phyloP scores from a whole-genome alignment of 106 monocot species.

The Chionographis japonica region DNA sequence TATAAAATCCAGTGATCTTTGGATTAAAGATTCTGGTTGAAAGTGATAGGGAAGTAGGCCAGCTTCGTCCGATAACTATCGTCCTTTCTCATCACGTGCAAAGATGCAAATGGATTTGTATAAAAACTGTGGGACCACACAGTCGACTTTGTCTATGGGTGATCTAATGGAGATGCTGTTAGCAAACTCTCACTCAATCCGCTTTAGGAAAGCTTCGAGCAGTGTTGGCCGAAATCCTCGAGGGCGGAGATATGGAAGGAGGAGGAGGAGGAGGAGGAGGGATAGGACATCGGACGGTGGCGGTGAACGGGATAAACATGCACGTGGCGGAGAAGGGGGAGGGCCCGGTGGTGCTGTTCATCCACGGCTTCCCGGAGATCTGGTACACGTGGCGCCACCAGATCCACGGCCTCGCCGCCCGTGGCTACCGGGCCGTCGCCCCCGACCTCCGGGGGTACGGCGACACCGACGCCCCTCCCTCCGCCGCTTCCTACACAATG shows the following conservation, averaged over 20 bases:
- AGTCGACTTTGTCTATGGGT: too few species aligned
- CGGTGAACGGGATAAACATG: conserved; percentile 48
- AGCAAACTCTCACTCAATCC: too few species aligned
- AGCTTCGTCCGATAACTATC: too few species aligned
- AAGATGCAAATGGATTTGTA: too few species aligned
- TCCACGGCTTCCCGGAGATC: conserved; percentile 55
- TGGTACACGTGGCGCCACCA: conserved; percentile 66
- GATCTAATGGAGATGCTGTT: too few species aligned
- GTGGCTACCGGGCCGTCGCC: conserved; percentile 40
- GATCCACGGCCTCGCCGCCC: conserved; percentile 34
- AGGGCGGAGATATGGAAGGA: neutral
- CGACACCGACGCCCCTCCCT: conserved; percentile 36
- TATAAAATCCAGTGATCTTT: too few species aligned
- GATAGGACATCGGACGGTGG: conserved; percentile 30
- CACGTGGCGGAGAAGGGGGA: conserved; percentile 56
- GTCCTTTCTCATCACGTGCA: too few species aligned
- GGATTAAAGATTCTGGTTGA: too few species aligned
- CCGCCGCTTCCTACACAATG: conserved; percentile 17
- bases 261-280: conserved; percentile 1
- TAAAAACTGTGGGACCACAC: too few species aligned
- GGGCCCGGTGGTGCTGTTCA: conserved; percentile 35
- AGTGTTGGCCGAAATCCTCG: too few species aligned
- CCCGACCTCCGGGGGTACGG: conserved; percentile 57
- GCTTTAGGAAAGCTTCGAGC: too few species aligned
- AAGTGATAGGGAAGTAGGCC: too few species aligned